Conservation (phyloP, 2,329 filamentous ascomycete genomes). For the Pseudocercospora pini-densiflorae region DNA sequence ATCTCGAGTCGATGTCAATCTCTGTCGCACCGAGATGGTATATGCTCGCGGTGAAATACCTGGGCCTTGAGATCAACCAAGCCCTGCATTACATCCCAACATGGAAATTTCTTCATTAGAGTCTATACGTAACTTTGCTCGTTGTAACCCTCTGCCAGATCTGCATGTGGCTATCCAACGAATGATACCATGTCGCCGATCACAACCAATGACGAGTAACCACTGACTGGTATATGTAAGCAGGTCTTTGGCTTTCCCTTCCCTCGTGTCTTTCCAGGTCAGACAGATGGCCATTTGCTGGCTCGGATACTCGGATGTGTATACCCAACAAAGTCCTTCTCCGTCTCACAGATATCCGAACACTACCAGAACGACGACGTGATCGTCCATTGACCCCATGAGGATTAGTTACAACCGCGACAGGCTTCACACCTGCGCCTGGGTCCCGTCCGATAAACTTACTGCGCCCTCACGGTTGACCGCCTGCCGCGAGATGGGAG, state of each 20-base stretch:
- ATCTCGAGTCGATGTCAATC: not conserved
- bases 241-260: not conserved
- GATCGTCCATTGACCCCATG: conserved; percentile 5
- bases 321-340: not conserved
- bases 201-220: not conserved
- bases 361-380: not conserved
- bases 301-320: not conserved
- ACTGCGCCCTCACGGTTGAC: not conserved
- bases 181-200: not conserved
- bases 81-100: not conserved
- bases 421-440: not conserved
- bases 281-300: not conserved
- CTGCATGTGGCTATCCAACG: not conserved
- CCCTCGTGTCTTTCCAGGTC: not conserved
- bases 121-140: not conserved
- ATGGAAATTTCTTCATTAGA: not conserved
- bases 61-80: not conserved
- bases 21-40: not conserved
- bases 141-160: not conserved
- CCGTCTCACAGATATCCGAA: not conserved
- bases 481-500: not conserved
- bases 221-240: not conserved
- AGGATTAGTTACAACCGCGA: not conserved
- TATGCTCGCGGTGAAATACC: not conserved
- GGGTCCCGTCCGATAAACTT: not conserved